phyloP scores from a whole-genome alignment of 148 eudicot species.

The Vaccinium macrocarpon region DNA sequence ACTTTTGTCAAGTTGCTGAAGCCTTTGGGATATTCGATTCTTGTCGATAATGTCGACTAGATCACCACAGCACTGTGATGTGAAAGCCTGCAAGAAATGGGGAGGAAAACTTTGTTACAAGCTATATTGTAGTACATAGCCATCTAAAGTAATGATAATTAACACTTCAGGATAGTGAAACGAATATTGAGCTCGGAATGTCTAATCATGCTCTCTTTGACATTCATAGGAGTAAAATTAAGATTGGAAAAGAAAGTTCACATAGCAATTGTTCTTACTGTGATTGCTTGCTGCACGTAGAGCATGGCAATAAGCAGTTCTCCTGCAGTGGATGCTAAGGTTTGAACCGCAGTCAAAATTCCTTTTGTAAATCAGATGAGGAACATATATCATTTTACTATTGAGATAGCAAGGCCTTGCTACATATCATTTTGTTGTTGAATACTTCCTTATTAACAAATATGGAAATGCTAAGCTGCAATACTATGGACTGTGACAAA shows the following conservation, averaged over 20 bases:
- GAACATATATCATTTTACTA: neutral
- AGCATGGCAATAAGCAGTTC: constrained; percentile 98
- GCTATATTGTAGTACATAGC: too few relatives aligned
- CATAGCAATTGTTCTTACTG: constrained; percentile 46
- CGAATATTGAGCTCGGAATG: neutral
- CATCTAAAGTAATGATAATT: too few relatives aligned
- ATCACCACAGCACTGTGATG: too few relatives aligned
- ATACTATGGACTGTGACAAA: neutral
- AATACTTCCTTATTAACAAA: neutral
- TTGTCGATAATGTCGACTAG: too few relatives aligned
- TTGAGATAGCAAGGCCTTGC: neutral
- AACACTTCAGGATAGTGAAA: too few relatives aligned
- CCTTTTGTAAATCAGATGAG: constrained; percentile 56
- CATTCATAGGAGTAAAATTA: neutral
- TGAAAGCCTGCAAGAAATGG: too few relatives aligned
- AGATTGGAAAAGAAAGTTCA: neutral
- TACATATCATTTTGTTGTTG: neutral
- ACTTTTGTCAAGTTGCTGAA: too few relatives aligned
- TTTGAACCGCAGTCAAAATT: constrained; percentile 89
- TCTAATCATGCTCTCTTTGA: neutral
- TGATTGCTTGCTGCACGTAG: constrained; percentile 98
- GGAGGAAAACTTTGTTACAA: too few relatives aligned
- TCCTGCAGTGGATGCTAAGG: constrained; percentile 95
- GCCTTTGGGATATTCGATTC: too few relatives aligned
- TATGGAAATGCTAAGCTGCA: neutral